A percentile compares a stretch with the other conserved stretches of the same genome.
Conservation (phyloP, 768 basidiomycete species). For the Boletus edulis region DNA sequence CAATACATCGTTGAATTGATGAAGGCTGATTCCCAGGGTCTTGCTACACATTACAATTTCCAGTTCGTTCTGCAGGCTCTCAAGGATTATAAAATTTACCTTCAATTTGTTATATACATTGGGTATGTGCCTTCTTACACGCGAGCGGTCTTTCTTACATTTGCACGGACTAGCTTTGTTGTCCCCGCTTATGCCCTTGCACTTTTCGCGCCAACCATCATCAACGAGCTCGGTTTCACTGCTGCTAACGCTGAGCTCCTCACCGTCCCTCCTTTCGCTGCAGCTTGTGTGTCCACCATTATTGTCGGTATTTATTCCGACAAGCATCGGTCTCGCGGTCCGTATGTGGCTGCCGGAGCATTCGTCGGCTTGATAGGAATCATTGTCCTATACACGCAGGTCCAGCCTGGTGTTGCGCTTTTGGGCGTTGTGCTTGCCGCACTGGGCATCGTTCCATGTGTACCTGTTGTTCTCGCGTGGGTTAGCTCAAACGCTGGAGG, state of each 20-base stretch:
- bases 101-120: constrained; percentile 35
- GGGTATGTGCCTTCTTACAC: constrained; percentile 26
- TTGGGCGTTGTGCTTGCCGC: constrained; percentile 46
- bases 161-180: constrained; percentile 30
- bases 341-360: constrained; percentile 43
- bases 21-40: constrained; percentile 40
- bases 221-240: constrained; percentile 46
- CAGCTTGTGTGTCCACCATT: constrained; percentile 40
- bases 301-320: constrained; percentile 40
- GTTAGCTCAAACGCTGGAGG: constrained; percentile 53
- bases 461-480: constrained; percentile 50
- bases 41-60: constrained; percentile 42
- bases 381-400: constrained; percentile 39
- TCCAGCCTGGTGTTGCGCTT: constrained; percentile 29
- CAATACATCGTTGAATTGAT: constrained; percentile 38
- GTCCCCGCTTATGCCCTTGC: constrained; percentile 45
- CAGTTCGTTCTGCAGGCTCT: constrained; percentile 50
- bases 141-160: constrained; percentile 1
- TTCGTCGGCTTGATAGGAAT: constrained; percentile 46
- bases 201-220: constrained; percentile 48
- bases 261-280: constrained; percentile 45
- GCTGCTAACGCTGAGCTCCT: constrained; percentile 47
- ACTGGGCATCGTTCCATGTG: constrained; percentile 46
- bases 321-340: constrained; percentile 40
- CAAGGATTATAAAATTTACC: constrained; percentile 40